Percentiles rank a stretch among this genome's conserved stretches.
These are phyloP conservation scores for Lactarius hengduanensis DNA, from an alignment of 768 basidiomycete species.

Conservation along the genomic window DNA sequence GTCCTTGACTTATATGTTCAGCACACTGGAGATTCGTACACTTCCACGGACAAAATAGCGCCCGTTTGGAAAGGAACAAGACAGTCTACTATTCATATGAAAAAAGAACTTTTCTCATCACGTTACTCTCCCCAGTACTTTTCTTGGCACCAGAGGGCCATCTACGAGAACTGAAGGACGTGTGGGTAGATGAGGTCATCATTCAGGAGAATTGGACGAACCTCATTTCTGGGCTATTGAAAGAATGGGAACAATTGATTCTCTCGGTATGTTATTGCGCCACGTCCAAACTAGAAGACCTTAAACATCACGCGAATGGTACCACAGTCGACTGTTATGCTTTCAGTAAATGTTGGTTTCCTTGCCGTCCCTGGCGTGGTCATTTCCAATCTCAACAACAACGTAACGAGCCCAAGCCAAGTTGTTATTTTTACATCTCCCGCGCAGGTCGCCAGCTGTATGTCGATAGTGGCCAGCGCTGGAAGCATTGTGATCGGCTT, in stretches of 20 bases:
- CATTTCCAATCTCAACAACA: background rate
- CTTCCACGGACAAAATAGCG: background rate
- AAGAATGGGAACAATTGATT: background rate
- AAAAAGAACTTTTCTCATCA: background rate
- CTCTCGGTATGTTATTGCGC: background rate
- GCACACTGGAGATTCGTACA: background rate
- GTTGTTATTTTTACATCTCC: background rate
- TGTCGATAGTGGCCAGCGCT: constrained; percentile 48
- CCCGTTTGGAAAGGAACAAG: background rate
- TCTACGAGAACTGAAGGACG: background rate
- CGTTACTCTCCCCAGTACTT: background rate
- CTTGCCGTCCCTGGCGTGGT: constrained; percentile 35
- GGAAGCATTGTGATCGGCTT: constrained; percentile 49
- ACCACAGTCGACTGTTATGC: constrained; percentile 35
- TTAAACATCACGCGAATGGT: background rate
- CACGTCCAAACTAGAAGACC: background rate
- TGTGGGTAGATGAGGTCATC: background rate
- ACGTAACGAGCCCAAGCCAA: background rate
- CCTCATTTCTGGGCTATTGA: background rate
- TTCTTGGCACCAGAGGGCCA: background rate
- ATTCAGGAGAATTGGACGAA: background rate
- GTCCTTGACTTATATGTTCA: background rate
- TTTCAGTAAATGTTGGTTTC: constrained; percentile 37
- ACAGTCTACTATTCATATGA: background rate
- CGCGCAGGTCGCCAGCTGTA: constrained; percentile 43